Evolutionary conservation across 768 basidiomycete species (phyloP), one percentile per base, ranked within the genome.

Genomic region (Phaeotremella fagi): DNA sequence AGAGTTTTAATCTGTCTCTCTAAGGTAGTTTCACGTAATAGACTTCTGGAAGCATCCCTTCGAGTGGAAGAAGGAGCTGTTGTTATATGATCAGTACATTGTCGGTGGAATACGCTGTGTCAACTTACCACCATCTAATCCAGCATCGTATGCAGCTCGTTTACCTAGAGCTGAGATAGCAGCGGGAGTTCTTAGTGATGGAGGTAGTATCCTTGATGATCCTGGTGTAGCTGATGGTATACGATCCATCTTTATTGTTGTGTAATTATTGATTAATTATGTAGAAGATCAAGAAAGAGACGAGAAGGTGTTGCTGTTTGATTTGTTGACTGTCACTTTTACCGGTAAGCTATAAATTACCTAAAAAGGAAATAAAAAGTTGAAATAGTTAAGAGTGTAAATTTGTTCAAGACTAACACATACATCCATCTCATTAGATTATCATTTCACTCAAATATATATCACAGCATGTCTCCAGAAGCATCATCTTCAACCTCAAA

Each of bases 1-100:
- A 70, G 54, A 7, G 56, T 25, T 28, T 51, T 41, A n/a, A 60
- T 57, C 12, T 53, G 52, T 22, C 60, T 54, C 37, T 64, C 50
- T 1, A 63, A 29, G 4, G 49, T 56, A 9, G 54, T 44, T 18
- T 46, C 33, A 20, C 45, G 54, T 5, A 45, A 25, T 44, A 48
- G 51, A 22, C 42, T 24, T 14, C 46, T 29, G 16, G 48, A 35
- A 3, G 59, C 25, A n/a, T 56, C 41, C 31, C 20, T 12, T 12
- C 22, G 49, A 37, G 20, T 11, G 16, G 36, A 50, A 7, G 27
- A 24, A 20, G n/a, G 26, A 27, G 20, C 37, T 38, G 29, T 25
- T 35, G n/a, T 22, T 25, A 28, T 27, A 7, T n/a, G 3, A 20
- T 38, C 11, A 20, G 14, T 18, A 24, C 7, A 6, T 18, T 42